These are phyloP conservation scores for Thielaviopsis ethacetica DNA, from an alignment of 2,329 filamentous ascomycete genomes.

Conservation along the genomic window DNA sequence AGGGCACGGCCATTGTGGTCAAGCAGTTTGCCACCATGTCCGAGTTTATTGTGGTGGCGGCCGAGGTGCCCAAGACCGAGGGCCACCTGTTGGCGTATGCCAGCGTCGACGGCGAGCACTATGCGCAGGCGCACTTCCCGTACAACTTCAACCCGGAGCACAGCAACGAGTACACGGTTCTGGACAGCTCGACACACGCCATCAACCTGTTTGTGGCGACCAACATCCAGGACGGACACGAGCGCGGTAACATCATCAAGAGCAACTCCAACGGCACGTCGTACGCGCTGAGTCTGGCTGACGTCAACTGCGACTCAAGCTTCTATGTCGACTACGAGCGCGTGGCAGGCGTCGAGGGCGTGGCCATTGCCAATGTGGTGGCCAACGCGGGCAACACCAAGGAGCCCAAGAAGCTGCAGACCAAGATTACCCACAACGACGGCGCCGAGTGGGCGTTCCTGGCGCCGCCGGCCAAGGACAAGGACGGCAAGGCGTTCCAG, in stretches of 20 bases:
- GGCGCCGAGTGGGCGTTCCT: constrained; percentile 74
- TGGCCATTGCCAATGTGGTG: constrained; percentile 74
- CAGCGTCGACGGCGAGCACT: constrained; percentile 70
- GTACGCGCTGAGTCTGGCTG: constrained; percentile 68
- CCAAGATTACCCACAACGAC: constrained; percentile 91
- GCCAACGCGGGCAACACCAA: constrained; percentile 52
- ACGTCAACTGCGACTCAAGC: constrained; percentile 61
- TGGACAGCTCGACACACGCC: constrained; percentile 88
- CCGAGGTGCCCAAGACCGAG: constrained; percentile 23
- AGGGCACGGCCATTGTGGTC: constrained; percentile 40
- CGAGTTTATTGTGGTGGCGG: constrained; percentile 86
- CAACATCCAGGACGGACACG: constrained; percentile 43
- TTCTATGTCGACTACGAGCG: constrained; percentile 95
- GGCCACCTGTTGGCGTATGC: constrained; percentile 61
- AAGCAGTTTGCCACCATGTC: constrained; percentile 86
- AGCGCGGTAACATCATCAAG: constrained; percentile 83
- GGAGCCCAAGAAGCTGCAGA: constrained; percentile 64
- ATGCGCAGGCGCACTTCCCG: constrained; percentile 74
- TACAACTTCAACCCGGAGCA: constrained; percentile 64
- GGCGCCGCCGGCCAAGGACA: constrained; percentile 52
- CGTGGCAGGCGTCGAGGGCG: constrained; percentile 79
- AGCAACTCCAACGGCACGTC: constrained; percentile 97
- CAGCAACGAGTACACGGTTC: constrained; percentile 65
- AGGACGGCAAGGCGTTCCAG: constrained; percentile 51
- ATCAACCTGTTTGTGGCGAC: constrained; percentile 88